These are phyloP conservation scores for Escovopsis sp. DNA, from an alignment of 2,329 filamentous ascomycete genomes.

Conservation along the genomic window DNA sequence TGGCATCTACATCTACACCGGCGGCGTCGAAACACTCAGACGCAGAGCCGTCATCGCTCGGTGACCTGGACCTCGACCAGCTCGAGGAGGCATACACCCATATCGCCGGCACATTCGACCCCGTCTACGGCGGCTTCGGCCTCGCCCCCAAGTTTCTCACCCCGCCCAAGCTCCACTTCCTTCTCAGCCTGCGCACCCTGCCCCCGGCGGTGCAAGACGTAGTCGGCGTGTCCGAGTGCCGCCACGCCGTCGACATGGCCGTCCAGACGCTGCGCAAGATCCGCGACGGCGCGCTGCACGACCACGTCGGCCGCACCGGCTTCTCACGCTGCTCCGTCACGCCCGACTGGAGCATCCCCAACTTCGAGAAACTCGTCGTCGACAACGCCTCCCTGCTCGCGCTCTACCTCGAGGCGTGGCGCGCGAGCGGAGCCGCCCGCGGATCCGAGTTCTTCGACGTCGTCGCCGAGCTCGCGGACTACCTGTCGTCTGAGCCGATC, in stretches of 20 bases:
- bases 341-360: constrained; percentile 79
- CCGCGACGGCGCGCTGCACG: constrained; percentile 35
- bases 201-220: constrained; percentile 64
- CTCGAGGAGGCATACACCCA: constrained; percentile 79
- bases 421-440: constrained; percentile 33
- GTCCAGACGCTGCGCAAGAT: constrained; percentile 68
- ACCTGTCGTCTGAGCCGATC: constrained; percentile 60
- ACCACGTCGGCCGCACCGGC: constrained; percentile 38
- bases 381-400: constrained; percentile 79
- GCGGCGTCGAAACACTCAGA: constrained; percentile 24
- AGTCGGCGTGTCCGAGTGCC: constrained; percentile 69
- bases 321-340: constrained; percentile 74
- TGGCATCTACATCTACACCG: too few species aligned
- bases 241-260: constrained; percentile 61
- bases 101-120: constrained; percentile 68
- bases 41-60: too few species aligned
- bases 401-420: constrained; percentile 76
- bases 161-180: constrained; percentile 67
- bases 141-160: constrained; percentile 79
- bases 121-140: constrained; percentile 65
- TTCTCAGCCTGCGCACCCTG: constrained; percentile 59
- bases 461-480: constrained; percentile 72
- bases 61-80: constrained; percentile 74
- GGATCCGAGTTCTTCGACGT: constrained; percentile 61
- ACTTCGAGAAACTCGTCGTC: constrained; percentile 94